These are phyloP conservation scores for Pseudogymnoascus verrucosus DNA, from an alignment of 2,329 filamentous ascomycete genomes.

Conservation along the genomic window DNA sequence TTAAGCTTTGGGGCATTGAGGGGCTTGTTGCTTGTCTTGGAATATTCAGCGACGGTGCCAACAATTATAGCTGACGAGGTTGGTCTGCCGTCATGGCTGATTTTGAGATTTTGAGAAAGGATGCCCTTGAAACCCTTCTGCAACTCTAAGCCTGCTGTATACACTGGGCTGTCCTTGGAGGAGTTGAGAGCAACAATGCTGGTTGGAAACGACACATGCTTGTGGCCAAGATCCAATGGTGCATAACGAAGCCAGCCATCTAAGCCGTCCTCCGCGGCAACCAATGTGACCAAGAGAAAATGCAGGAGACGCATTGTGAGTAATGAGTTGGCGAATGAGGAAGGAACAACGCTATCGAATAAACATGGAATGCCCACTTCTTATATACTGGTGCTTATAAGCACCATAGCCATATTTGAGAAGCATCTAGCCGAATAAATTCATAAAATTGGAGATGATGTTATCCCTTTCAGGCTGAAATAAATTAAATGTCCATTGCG, in stretches of 20 bases:
- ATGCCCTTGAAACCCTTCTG: slow-evolving; percentile 49
- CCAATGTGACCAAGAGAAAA: slow-evolving; percentile 9
- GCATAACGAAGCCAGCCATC: slow-evolving; percentile 60
- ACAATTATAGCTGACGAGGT: slow-evolving; percentile 35
- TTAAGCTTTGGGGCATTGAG: slow-evolving; percentile 30
- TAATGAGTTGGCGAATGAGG: not conserved
- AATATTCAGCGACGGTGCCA: slow-evolving; percentile 40
- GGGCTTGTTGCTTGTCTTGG: slow-evolving; percentile 25
- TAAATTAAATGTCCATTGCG: not conserved
- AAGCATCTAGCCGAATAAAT: not conserved
- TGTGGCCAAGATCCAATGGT: slow-evolving; percentile 35
- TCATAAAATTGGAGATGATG: slow-evolving; percentile 1
- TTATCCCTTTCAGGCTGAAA: not conserved
- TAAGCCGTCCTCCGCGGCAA: slow-evolving; percentile 49
- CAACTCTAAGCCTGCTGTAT: slow-evolving; percentile 51
- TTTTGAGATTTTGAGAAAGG: slow-evolving; percentile 39
- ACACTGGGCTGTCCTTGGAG: slow-evolving; percentile 47
- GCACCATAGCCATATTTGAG: not conserved
- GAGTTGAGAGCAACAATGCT: slow-evolving; percentile 46
- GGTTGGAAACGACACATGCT: slow-evolving; percentile 33
- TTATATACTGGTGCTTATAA: not conserved
- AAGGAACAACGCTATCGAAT: not conserved
- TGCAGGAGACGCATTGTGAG: not conserved
- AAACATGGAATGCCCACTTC: not conserved
- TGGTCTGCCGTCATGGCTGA: slow-evolving; percentile 24